Percentiles rank a stretch among this genome's conserved stretches.
phyloP scores from a whole-genome alignment of 257 asterid genomes.

The Fraxinus americana region DNA sequence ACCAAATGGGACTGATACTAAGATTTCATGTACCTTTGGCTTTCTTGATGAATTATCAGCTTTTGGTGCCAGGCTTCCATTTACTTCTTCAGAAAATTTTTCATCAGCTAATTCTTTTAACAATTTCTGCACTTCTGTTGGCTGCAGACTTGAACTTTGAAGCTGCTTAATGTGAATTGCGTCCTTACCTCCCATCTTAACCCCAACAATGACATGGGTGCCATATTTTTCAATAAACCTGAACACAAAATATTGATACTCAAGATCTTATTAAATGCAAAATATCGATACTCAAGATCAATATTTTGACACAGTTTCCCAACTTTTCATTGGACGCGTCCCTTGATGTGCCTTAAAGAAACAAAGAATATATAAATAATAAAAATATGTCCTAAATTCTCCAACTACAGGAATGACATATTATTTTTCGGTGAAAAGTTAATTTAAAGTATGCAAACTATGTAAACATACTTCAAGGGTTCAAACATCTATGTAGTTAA shows the following conservation, averaged over 20 bases:
- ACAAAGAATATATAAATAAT: not conserved
- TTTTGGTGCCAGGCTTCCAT: slow-evolving; percentile 33
- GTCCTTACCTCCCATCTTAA: slow-evolving; percentile 98
- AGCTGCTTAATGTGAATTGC: slow-evolving; percentile 93
- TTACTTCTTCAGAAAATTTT: slow-evolving; percentile 57
- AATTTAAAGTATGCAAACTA: not conserved
- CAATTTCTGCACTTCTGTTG: slow-evolving; percentile 77
- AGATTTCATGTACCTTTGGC: slow-evolving; percentile 56
- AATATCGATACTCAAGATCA: not conserved
- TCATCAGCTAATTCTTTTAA: slow-evolving; percentile 85
- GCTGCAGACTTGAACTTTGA: slow-evolving; percentile 68
- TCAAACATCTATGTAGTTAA: not conserved
- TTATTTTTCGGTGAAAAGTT: not conserved
- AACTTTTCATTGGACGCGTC: not conserved
- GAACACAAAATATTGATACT: slow-evolving; percentile 26
- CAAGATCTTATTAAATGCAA: slow-evolving; percentile 33
- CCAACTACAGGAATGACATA: not conserved
- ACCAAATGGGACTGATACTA: slow-evolving; percentile 20
- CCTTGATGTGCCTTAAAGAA: slow-evolving; percentile 6
- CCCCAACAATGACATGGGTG: slow-evolving; percentile 88
- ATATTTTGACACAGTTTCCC: not conserved
- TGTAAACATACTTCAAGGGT: not conserved
- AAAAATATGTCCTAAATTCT: not conserved
- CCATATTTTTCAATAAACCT: slow-evolving; percentile 96
- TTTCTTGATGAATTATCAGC: slow-evolving; percentile 42